Evolutionary conservation across 1,284 basidiomycete genomes (phyloP).

Genomic region (Gomphus bonarii): DNA sequence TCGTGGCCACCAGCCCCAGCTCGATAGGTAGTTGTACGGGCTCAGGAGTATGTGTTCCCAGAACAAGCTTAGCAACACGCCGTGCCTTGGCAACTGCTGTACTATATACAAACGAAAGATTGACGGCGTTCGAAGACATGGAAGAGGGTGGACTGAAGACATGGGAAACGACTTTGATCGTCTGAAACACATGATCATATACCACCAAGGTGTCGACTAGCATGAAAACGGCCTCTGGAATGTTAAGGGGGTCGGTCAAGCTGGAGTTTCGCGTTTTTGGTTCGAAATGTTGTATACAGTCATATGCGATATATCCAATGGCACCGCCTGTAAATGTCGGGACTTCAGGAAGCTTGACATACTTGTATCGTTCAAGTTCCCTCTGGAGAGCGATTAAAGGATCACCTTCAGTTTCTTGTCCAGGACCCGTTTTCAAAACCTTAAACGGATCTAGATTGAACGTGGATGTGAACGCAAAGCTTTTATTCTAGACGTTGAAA

Average conservation of each 20-base stretch:
- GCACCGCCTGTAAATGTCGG: slow-evolving; percentile 97
- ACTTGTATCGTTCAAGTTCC: slow-evolving; percentile 81
- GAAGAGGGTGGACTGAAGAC: slow-evolving; percentile 74
- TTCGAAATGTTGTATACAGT: slow-evolving; percentile 95
- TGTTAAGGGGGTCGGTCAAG: slow-evolving; percentile 65
- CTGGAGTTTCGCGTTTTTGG: slow-evolving; percentile 71
- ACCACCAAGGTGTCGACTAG: slow-evolving; percentile 89
- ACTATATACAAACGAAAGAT: slow-evolving; percentile 72
- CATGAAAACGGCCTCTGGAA: slow-evolving; percentile 97
- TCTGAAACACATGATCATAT: slow-evolving; percentile 96
- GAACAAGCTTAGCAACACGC: slow-evolving; percentile 58
- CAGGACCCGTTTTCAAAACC: slow-evolving; percentile 81
- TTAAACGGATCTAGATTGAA: slow-evolving; percentile 74
- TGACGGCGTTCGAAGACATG: slow-evolving; percentile 32
- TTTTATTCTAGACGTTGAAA: neutral
- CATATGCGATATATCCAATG: slow-evolving; percentile 95
- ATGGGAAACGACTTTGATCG: slow-evolving; percentile 91
- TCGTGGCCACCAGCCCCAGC: slow-evolving; percentile 63
- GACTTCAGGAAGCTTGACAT: slow-evolving; percentile 84
- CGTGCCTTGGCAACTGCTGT: slow-evolving; percentile 74
- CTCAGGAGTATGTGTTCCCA: slow-evolving; percentile 44
- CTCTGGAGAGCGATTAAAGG: slow-evolving; percentile 80
- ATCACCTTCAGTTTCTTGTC: slow-evolving; percentile 78
- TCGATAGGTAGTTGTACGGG: slow-evolving; percentile 59
- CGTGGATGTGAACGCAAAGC: neutral